Evolutionary conservation across 352 stramenopile species (phyloP).

Genomic region (Phytophthora macrochlamydospora): DNA sequence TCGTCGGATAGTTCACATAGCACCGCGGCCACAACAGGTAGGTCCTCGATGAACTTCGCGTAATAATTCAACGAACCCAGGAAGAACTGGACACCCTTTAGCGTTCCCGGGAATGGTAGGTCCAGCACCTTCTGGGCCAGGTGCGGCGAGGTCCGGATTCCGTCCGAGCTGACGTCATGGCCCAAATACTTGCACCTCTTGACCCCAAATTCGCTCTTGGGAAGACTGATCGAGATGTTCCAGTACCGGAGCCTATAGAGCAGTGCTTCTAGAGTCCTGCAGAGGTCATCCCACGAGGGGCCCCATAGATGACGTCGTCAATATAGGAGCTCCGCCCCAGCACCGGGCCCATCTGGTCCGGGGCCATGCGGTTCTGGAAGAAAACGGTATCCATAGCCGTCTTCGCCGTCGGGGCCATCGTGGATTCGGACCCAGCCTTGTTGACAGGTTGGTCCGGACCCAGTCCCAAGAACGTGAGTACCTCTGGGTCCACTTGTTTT

Average conservation of each 20-base stretch:
- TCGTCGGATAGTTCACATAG: background rate
- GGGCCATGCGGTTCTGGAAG: background rate
- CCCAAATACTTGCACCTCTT: conserved; percentile 11
- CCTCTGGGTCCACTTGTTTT: background rate
- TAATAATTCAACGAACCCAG: background rate
- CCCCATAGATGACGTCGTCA: conserved; percentile 22
- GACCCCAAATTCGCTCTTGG: conserved; percentile 28
- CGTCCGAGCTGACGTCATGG: conserved; percentile 6
- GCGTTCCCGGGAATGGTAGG: background rate
- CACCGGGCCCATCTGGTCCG: background rate
- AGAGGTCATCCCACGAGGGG: conserved; percentile 15
- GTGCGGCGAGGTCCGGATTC: conserved; percentile 1
- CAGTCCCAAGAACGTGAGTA: background rate
- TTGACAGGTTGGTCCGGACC: background rate
- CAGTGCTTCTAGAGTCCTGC: conserved; percentile 5
- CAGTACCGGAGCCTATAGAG: conserved; percentile 16
- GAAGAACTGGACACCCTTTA: background rate
- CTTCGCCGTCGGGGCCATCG: background rate
- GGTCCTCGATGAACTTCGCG: background rate
- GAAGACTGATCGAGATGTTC: conserved; percentile 25
- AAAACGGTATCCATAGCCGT: background rate
- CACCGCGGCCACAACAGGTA: background rate
- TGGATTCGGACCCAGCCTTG: background rate
- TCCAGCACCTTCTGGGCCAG: background rate
- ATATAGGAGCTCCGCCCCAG: conserved; percentile 28